Evolutionary conservation across 768 basidiomycete genomes (phyloP), one percentile per base, ranked within the genome.

Genomic region (Boletus barrowsii): DNA sequence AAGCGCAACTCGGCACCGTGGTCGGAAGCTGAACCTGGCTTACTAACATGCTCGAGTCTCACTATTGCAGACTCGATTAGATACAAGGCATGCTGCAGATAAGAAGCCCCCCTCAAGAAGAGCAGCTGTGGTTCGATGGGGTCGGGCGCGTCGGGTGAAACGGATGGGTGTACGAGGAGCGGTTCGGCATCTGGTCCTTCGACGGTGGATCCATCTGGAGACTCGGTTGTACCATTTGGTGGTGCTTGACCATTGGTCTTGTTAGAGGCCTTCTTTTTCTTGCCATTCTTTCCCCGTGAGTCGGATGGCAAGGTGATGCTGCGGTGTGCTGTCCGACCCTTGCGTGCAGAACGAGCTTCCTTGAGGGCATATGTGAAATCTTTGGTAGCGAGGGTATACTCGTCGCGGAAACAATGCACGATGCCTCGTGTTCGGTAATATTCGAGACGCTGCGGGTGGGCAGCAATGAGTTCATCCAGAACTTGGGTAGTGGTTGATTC

Each of bases 341-440:
- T 89, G 49, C 92, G 88, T 22, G 76, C 72, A 0, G 82, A 78
- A 33, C 89, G 83, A 0, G 89, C 81, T 72, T 94, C 90, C 60
- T 83, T 86, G 55, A 94, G 78, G 4, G 87, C 90, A 57, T 84
- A 70, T 0, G 92, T 93, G 56, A 91, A 93, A 67, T 93, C 91
- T 63, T 83, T 87, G 29, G 80, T 82, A 2, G 92, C 92, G 32
- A 79, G 75, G 3, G 73, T 55, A 61, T 86, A 93, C 66, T 93
- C 90, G 56, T 94, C 91, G 45, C 89, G 82, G 76, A 93, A 94
- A 66, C 86, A 88, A 61, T 88, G 88, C 13, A 94, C 90, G 53
- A 94, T 89, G 10, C 92, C 93, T n/a, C 91, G 83, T 1, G 93
- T 93, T 43, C 93, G 84, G 64, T 83, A 88, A 68, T 88, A 93